A percentile compares a stretch with the other conserved stretches of the same genome.
Evolutionary conservation across 306 rosid genomes (phyloP).

Genomic region (Fragaria nilgerrensis): DNA sequence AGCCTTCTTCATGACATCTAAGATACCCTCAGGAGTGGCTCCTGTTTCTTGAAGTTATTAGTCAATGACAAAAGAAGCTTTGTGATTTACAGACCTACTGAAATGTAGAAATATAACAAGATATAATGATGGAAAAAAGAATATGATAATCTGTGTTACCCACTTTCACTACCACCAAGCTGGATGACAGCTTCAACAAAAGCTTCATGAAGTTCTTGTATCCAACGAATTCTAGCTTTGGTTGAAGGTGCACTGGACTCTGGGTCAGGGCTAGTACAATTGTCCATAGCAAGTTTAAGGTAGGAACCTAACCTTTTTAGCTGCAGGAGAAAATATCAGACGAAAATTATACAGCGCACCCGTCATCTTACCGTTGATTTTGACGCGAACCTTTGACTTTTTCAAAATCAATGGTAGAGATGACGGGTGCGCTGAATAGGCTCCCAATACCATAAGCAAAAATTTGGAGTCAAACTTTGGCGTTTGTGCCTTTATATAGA

Average conservation of each 20-base stretch:
- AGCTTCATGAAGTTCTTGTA: constrained; percentile 91
- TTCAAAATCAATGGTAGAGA: no score
- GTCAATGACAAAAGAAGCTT: constrained; percentile 7
- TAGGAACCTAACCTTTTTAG: no score
- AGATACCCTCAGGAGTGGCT: constrained; percentile 95
- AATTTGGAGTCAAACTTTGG: no score
- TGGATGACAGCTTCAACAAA: constrained; percentile 87
- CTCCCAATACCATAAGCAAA: no score
- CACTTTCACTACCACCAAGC: constrained; percentile 91
- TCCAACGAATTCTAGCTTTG: constrained; percentile 94
- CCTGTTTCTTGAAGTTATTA: constrained; percentile 45
- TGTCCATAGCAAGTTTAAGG: no score
- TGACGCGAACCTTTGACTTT: no score
- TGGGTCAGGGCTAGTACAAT: constrained; percentile 33
- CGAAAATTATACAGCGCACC: no score
- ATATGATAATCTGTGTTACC: constrained; percentile 23
- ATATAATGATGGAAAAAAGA: constrained; percentile 3
- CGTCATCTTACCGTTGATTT: no score
- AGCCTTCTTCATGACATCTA: constrained; percentile 81
- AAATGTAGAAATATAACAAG: not conserved
- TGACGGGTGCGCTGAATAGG: no score
- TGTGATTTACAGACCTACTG: constrained; percentile 10
- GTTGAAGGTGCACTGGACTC: constrained; percentile 43
- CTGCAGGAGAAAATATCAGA: no score
- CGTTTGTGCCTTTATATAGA: no score